These are phyloP conservation scores for Stentor roeselii DNA, from an alignment of 73 alveolate species.

Conservation along the genomic window DNA sequence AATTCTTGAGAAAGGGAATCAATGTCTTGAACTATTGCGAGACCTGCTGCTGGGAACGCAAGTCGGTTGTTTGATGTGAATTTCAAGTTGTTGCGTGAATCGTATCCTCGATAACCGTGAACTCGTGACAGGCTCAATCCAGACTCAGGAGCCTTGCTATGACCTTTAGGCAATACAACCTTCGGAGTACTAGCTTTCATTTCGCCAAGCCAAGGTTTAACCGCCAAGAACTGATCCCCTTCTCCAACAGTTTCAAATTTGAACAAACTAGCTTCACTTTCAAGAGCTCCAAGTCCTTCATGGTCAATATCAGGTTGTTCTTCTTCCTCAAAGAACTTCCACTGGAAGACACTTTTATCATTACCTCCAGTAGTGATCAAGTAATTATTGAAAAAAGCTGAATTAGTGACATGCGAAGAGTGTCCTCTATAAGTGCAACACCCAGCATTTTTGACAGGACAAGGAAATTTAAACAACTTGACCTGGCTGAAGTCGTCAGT, in stretches of 20 bases:
- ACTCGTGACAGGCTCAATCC: slow-evolving; percentile 76
- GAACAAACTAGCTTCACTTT: slow-evolving; percentile 37
- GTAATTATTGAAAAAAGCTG: slow-evolving; percentile 79
- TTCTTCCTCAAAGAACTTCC: slow-evolving; percentile 68
- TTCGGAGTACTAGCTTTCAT: slow-evolving; percentile 51
- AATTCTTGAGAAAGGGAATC: slow-evolving; percentile 68
- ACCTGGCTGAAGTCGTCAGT: slow-evolving; percentile 96
- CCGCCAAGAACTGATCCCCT: slow-evolving; percentile 60
- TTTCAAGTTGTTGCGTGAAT: slow-evolving; percentile 80
- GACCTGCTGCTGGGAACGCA: slow-evolving; percentile 91
- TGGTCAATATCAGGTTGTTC: slow-evolving; percentile 40
- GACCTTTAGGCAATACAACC: slow-evolving; percentile 27
- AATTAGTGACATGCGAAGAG: slow-evolving; percentile 85
- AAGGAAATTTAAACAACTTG: slow-evolving; percentile 94
- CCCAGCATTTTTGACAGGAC: slow-evolving; percentile 71
- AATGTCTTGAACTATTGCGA: slow-evolving; percentile 82
- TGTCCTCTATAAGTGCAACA: slow-evolving; percentile 77
- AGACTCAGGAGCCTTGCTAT: slow-evolving; percentile 79
- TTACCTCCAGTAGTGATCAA: slow-evolving; percentile 95
- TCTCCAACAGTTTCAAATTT: slow-evolving; percentile 53
- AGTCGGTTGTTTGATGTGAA: slow-evolving; percentile 73
- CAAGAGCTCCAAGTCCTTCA: neutral
- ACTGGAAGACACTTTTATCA: slow-evolving; percentile 91
- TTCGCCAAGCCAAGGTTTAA: slow-evolving; percentile 71
- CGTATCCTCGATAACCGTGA: slow-evolving; percentile 92